Percentiles rank a stretch among this genome's conserved stretches.
phyloP scores from a whole-genome alignment of 2,329 filamentous ascomycete genomes.

The Fusarium dimerum region DNA sequence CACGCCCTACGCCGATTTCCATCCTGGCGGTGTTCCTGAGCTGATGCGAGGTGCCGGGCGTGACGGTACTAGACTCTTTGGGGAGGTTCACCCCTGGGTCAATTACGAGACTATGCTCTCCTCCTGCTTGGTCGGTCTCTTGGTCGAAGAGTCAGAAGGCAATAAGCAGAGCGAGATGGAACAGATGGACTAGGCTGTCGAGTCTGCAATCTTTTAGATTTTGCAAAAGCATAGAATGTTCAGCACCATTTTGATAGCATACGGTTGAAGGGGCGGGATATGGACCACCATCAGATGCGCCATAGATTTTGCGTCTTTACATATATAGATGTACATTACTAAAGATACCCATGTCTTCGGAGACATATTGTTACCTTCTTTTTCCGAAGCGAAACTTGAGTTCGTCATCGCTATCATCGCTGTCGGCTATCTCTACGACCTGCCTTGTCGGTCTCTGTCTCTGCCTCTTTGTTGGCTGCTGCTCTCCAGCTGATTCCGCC shows the following conservation, averaged over 20 bases:
- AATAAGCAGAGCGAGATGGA: slow-evolving; percentile 50
- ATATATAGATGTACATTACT: slow-evolving; percentile 28
- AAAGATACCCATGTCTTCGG: slow-evolving; percentile 33
- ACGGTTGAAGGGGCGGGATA: neutral
- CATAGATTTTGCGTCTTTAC: slow-evolving; percentile 10
- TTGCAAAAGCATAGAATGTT: neutral
- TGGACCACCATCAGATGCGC: slow-evolving; percentile 8
- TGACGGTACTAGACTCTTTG: slow-evolving; percentile 65
- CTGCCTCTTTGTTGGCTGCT: slow-evolving; percentile 35
- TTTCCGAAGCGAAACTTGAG: slow-evolving; percentile 58
- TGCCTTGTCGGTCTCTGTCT: slow-evolving; percentile 36
- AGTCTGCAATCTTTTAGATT: too few species aligned
- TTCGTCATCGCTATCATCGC: slow-evolving; percentile 57
- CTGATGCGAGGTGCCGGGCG: slow-evolving; percentile 62
- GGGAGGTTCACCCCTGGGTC: slow-evolving; percentile 70
- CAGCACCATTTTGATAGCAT: neutral
- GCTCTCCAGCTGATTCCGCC: slow-evolving; percentile 27
- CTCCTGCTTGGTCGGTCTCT: slow-evolving; percentile 62
- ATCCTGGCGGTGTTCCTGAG: slow-evolving; percentile 83
- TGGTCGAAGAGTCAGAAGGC: slow-evolving; percentile 57
- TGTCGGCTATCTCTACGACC: slow-evolving; percentile 38
- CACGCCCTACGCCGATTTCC: slow-evolving; percentile 83
- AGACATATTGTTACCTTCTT: slow-evolving; percentile 39
- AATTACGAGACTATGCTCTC: slow-evolving; percentile 71
- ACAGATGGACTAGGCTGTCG: slow-evolving; percentile 55